A percentile compares a stretch with the other conserved stretches of the same genome.
Conservation (phyloP, 352 stramenopile species). For the Pythium chondricola region DNA sequence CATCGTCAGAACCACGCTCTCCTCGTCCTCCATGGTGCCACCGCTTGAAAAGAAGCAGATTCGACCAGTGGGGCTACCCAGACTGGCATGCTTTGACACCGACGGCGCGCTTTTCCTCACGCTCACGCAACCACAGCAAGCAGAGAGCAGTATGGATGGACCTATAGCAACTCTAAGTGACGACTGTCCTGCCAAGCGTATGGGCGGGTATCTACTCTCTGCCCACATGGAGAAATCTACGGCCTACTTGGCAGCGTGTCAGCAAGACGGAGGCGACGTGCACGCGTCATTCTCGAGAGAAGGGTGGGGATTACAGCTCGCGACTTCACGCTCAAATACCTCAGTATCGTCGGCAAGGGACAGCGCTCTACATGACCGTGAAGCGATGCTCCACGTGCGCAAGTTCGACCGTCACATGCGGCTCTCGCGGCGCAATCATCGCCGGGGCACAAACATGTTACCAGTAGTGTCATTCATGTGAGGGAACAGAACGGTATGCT, state of each 20-base stretch:
- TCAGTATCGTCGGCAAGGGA: constrained; percentile 2
- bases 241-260: constrained; percentile 17
- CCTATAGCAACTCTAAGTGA: background rate
- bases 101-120: no score
- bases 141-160: no score
- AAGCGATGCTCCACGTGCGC: constrained; percentile 34
- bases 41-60: constrained; percentile 69
- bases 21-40: constrained; percentile 53
- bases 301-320: background rate
- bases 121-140: no score
- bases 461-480: constrained; percentile 24
- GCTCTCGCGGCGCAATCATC: constrained; percentile 47
- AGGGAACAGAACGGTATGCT: background rate
- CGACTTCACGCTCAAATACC: background rate
- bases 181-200: constrained; percentile 11
- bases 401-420: constrained; percentile 78
- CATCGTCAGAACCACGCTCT: constrained; percentile 60
- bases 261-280: constrained; percentile 5
- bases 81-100: constrained; percentile 42
- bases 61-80: constrained; percentile 37
- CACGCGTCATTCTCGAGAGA: background rate
- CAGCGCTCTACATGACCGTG: constrained; percentile 22
- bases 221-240: constrained; percentile 53
- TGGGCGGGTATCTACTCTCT: constrained; percentile 36
- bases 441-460: constrained; percentile 29